Conservation (phyloP, 305 asterid genomes). For the Solanum hybrid region DNA sequence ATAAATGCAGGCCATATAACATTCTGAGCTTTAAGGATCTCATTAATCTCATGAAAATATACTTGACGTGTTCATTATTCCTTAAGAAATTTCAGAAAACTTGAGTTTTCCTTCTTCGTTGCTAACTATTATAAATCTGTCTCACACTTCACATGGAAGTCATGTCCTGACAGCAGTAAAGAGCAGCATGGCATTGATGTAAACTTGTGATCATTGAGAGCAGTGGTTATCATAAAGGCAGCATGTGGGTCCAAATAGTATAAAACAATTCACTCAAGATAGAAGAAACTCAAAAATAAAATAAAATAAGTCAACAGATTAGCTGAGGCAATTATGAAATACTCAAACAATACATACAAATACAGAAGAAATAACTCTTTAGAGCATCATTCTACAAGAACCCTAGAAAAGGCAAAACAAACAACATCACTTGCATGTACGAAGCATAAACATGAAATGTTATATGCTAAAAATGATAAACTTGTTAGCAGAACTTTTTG, state of each 20-base stretch:
- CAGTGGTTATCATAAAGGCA: not conserved
- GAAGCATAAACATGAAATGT: slow-evolving; percentile 3
- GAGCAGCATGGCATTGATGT: not conserved
- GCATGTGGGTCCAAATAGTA: not conserved
- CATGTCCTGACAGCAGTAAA: not conserved
- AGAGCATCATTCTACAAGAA: not conserved
- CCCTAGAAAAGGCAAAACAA: not conserved
- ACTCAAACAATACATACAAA: not conserved
- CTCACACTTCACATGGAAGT: not conserved
- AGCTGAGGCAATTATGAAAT: not conserved
- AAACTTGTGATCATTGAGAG: not conserved
- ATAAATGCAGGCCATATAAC: not conserved
- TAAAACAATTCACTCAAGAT: not conserved
- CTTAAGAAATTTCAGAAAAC: not conserved
- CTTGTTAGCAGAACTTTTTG: not conserved
- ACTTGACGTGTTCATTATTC: not conserved
- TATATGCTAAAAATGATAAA: not conserved
- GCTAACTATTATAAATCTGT: not conserved
- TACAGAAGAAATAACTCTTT: not conserved
- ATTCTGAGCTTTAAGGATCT: not conserved
- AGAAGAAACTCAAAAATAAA: not conserved
- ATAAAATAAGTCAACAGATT: not conserved
- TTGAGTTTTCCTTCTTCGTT: not conserved
- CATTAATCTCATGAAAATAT: not conserved
- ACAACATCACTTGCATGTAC: not conserved